phyloP scores from a whole-genome alignment of 108 stramenopile species.

The Cyclotella kingstonii region DNA sequence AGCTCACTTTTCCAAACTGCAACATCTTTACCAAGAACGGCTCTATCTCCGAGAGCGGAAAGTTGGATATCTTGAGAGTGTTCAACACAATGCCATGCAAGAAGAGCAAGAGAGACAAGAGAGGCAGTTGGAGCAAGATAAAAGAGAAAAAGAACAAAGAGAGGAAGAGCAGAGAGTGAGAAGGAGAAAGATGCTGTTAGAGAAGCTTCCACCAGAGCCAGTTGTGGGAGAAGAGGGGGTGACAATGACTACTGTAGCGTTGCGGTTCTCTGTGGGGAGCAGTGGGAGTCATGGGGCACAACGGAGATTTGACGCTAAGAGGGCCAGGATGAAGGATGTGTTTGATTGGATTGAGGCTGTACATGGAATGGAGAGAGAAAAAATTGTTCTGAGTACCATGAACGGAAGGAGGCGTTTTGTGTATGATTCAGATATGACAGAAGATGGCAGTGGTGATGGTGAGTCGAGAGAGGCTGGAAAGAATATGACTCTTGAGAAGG shows the following conservation, averaged over 20 bases:
- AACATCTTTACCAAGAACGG: constrained; percentile 50
- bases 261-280: constrained; percentile 59
- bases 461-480: too few relatives aligned
- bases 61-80: constrained; percentile 56
- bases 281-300: constrained; percentile 13
- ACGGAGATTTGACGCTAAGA: constrained; percentile 54
- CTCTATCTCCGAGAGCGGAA: constrained; percentile 54
- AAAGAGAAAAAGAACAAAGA: constrained; percentile 38
- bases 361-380: constrained; percentile 74
- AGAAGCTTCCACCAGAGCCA: constrained; percentile 60
- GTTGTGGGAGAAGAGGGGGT: constrained; percentile 33
- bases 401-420: constrained; percentile 66
- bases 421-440: constrained; percentile 49
- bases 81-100: constrained; percentile 52
- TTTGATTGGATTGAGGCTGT: constrained; percentile 84
- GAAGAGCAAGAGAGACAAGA: constrained; percentile 28
- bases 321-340: constrained; percentile 49
- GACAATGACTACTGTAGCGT: constrained; percentile 59
- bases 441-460: too few relatives aligned
- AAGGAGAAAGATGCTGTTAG: constrained; percentile 49
- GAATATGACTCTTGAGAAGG: too few relatives aligned
- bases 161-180: constrained; percentile 37
- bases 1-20: constrained; percentile 63
- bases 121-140: constrained; percentile 15
- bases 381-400: constrained; percentile 65